Conservation (phyloP, 2,329 filamentous ascomycete genomes). For the Talaromyces funiculosus region DNA sequence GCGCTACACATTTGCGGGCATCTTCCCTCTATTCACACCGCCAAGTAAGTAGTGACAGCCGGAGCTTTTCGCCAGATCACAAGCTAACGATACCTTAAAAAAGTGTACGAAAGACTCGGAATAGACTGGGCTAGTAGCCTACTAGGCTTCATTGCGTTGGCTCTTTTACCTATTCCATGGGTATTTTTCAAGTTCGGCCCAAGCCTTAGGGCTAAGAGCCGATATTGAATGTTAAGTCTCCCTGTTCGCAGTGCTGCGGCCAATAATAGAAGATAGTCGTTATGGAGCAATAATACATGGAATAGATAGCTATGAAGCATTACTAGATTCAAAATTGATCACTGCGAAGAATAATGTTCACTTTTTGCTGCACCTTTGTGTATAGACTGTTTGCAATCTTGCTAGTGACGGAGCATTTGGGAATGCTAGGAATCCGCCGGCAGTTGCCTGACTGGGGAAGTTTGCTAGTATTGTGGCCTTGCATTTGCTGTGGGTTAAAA, state of each 20-base stretch:
- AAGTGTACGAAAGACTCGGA: slow-evolving; percentile 56
- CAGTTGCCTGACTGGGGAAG: no score
- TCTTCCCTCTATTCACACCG: slow-evolving; percentile 33
- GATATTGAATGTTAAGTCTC: neutral
- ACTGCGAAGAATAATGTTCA: neutral
- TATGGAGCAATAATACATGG: neutral
- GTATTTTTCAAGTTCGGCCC: neutral
- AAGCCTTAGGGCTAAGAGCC: neutral
- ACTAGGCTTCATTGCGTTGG: slow-evolving; percentile 48
- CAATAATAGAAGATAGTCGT: neutral
- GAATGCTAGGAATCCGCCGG: no score
- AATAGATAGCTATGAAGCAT: neutral
- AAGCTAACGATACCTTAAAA: neutral
- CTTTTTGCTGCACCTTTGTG: no score
- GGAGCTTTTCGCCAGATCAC: neutral
- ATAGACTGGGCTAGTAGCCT: slow-evolving; percentile 57
- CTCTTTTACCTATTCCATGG: slow-evolving; percentile 41
- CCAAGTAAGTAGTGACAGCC: slow-evolving; percentile 12
- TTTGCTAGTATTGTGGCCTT: no score
- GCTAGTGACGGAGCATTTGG: no score
- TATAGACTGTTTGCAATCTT: no score
- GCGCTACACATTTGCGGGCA: slow-evolving; percentile 28
- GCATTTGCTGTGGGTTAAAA: no score
- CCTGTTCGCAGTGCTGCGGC: neutral
- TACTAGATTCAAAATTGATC: neutral